Base-by-base conservation (phyloP, 306 rosid genomes). In the Cicer pinnatifidum region DNA sequence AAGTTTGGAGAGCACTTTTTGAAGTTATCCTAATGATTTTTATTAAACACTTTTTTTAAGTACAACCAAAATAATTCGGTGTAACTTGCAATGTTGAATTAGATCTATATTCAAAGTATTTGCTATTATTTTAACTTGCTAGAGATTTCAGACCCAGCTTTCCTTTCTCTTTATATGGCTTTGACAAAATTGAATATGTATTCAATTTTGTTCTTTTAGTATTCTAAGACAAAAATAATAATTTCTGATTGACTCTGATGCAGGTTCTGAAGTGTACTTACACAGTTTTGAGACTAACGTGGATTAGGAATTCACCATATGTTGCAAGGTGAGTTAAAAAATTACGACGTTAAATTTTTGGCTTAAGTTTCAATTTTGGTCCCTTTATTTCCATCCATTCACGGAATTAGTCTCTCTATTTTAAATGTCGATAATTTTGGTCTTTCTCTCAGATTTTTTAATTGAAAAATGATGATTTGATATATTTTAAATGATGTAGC, bases 261-360 rank as follows among this genome's bases (percentile, higher is more conserved):
- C 90, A 91, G 96, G 98, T 88, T 84, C 88, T 93, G 63, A 86
- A 85, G 72, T 81, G 86, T 77, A 83, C 88, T 63, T 82, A 64
- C n/a, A 50, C 78, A 47, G 76, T 89, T 86, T 33, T 89, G 75
- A 91, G 84, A 82, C 15, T 91, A 69, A 88, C 97, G 3, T 93
- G 98, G 98, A 88, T 93, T 73, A 88, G 97, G 86, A 85, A 91
- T 76, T 88, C 97, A 9, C 88, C 94, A 7, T 88, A 81, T 77
- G 76, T 88, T 78, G 86, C 69, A 78, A 93, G 92, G 98, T 89
- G 23, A 84, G 51, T 53, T 66, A 51, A 75, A 66, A 72, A 62
- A 51, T 68, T 43, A 20, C 12, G 41, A 11, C 71, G 13, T 28
- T 38, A 64, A 62, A 0, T 69, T 28, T 69, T 43, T 59, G 20